These are phyloP conservation scores for Fragilariopsis cylindrus DNA, from an alignment of 108 stramenopile genomes.

Conservation along the genomic window DNA sequence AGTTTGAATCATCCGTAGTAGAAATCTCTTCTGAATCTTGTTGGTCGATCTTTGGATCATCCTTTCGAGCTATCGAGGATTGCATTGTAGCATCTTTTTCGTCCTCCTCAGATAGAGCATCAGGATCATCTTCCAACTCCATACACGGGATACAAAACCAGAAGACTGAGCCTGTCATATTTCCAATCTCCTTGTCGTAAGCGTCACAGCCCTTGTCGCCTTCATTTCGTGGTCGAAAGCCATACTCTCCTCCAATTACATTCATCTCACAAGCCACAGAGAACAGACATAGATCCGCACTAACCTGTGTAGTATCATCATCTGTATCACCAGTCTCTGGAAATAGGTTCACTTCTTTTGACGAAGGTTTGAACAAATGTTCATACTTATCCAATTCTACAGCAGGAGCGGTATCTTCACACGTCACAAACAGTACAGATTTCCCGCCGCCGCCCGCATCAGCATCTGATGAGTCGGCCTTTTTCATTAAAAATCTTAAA, in stretches of 20 bases:
- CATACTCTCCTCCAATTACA: constrained; percentile 60
- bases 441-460: neutral
- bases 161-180: constrained; percentile 48
- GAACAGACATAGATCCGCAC: constrained; percentile 54
- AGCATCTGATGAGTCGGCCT: neutral
- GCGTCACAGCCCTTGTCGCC: constrained; percentile 22
- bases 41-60: constrained; percentile 10
- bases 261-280: constrained; percentile 59
- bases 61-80: neutral
- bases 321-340: neutral
- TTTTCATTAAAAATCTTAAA: constrained; percentile 2
- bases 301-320: neutral
- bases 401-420: constrained; percentile 69
- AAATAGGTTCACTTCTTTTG: constrained; percentile 4
- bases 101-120: neutral
- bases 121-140: neutral
- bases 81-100: neutral
- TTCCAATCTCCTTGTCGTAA: constrained; percentile 8
- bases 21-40: neutral
- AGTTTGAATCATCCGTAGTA: neutral
- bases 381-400: constrained; percentile 48
- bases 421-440: constrained; percentile 19
- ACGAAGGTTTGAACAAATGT: constrained; percentile 52
- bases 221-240: constrained; percentile 39
- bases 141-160: constrained; percentile 62